These are phyloP conservation scores for Limonium bicolor DNA, from an alignment of 148 eudicot species.

Conservation along the genomic window DNA sequence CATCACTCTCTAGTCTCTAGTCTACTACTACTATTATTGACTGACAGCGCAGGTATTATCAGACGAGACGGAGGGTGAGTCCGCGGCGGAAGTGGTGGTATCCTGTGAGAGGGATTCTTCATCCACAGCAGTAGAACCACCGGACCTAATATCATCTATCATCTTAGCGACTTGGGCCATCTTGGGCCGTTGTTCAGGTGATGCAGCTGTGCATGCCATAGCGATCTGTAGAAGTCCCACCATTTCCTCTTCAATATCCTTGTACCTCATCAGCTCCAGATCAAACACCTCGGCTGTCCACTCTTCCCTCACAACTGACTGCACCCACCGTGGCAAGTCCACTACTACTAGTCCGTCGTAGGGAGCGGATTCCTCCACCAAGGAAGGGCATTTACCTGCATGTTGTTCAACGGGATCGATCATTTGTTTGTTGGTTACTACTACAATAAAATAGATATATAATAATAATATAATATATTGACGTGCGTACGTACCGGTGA, in stretches of 20 bases:
- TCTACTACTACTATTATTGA: slow-evolving; percentile 1
- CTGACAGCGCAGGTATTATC: slow-evolving; percentile 1
- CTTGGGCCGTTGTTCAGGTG: slow-evolving; percentile 77
- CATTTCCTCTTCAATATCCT: slow-evolving; percentile 89
- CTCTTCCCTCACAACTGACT: slow-evolving; percentile 79
- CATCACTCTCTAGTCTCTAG: too few relatives aligned
- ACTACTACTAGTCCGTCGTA: slow-evolving; percentile 14
- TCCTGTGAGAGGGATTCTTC: slow-evolving; percentile 2
- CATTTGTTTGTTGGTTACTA: too few relatives aligned
- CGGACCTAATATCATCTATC: slow-evolving; percentile 64
- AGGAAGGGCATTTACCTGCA: slow-evolving; percentile 4
- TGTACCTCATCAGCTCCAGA: slow-evolving; percentile 77
- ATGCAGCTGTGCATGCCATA: slow-evolving; percentile 61
- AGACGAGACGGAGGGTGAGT: background rate
- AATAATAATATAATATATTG: too few relatives aligned
- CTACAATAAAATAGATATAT: too few relatives aligned
- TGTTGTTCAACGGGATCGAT: too few relatives aligned
- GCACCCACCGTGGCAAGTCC: slow-evolving; percentile 75
- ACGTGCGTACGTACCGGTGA: slow-evolving; percentile 27
- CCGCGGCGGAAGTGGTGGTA: background rate
- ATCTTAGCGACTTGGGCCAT: slow-evolving; percentile 68
- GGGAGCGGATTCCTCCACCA: slow-evolving; percentile 8
- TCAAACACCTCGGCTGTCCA: slow-evolving; percentile 97
- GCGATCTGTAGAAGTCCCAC: slow-evolving; percentile 86
- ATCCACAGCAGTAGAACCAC: too few relatives aligned